A percentile compares a stretch with the other conserved stretches of the same genome.
These are phyloP conservation scores for Amanita rimosa DNA, from an alignment of 768 basidiomycete genomes.

Conservation along the genomic window DNA sequence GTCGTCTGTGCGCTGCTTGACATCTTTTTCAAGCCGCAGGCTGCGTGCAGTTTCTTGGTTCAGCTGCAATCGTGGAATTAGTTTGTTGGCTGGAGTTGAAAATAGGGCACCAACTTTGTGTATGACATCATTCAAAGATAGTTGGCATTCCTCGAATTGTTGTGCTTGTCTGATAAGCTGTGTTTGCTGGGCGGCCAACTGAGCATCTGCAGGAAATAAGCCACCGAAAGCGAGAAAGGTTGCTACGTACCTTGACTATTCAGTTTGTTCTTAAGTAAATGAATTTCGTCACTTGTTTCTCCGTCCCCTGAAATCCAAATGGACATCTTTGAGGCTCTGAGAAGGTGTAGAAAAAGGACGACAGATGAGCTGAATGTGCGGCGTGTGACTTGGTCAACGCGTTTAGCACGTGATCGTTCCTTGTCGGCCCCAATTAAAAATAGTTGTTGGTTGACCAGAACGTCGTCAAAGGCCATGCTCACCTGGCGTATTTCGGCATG, in stretches of 20 bases:
- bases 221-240: background rate
- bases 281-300: conserved; percentile 37
- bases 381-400: background rate
- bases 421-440: too few species aligned
- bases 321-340: too few species aligned
- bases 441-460: too few species aligned
- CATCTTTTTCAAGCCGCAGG: conserved; percentile 40
- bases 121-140: conserved; percentile 30
- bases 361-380: background rate
- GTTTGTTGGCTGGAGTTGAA: background rate
- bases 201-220: conserved; percentile 25
- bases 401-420: background rate
- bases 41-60: conserved; percentile 44
- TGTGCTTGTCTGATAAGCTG: conserved; percentile 28
- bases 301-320: conserved; percentile 32
- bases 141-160: conserved; percentile 31
- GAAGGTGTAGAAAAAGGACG: too few species aligned
- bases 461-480: too few species aligned
- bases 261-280: conserved; percentile 33
- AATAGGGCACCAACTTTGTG: conserved; percentile 27
- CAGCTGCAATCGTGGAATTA: conserved; percentile 28
- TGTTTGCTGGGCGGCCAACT: conserved; percentile 36
- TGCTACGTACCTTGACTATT: conserved; percentile 33
- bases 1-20: conserved; percentile 39
- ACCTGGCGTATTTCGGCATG: too few species aligned